A percentile compares a stretch with the other conserved stretches of the same genome.
phyloP scores from a whole-genome alignment of 345 rosid genomes.

The Isatis tinctoria region DNA sequence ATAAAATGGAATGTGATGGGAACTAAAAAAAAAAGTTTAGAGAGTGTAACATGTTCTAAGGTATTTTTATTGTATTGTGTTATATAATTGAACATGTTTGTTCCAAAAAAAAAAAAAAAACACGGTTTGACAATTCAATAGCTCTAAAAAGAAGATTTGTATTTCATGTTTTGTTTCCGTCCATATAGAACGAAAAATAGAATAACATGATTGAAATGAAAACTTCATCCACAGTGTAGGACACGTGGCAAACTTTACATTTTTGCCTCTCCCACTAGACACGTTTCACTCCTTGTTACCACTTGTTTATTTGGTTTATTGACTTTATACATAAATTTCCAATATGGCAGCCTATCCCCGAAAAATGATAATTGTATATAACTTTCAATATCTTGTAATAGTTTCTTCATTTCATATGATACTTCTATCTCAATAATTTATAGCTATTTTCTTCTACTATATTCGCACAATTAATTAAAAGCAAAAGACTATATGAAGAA shows the following conservation, averaged over 20 bases:
- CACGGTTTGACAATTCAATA: neutral
- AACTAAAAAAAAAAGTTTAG: neutral
- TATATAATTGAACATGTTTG: neutral
- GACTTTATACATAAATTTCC: neutral
- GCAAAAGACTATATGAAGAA: neutral
- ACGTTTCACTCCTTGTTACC: neutral
- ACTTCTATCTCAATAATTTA: neutral
- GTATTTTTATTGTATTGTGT: neutral
- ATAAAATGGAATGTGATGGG: neutral
- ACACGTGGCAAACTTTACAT: neutral
- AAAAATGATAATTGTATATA: neutral
- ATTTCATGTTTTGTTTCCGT: neutral
- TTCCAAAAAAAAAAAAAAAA: neutral
- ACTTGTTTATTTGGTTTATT: neutral
- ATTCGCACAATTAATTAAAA: neutral
- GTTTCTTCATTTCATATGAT: neutral
- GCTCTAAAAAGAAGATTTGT: neutral
- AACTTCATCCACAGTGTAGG: neutral
- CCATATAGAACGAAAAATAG: neutral
- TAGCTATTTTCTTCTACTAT: neutral
- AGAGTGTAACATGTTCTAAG: neutral
- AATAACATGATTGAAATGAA: neutral
- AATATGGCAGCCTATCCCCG: neutral
- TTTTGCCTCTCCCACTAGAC: neutral
- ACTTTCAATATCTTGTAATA: neutral